Base-by-base conservation (phyloP, 345 rosid genomes). In the Citrus maxima region DNA sequence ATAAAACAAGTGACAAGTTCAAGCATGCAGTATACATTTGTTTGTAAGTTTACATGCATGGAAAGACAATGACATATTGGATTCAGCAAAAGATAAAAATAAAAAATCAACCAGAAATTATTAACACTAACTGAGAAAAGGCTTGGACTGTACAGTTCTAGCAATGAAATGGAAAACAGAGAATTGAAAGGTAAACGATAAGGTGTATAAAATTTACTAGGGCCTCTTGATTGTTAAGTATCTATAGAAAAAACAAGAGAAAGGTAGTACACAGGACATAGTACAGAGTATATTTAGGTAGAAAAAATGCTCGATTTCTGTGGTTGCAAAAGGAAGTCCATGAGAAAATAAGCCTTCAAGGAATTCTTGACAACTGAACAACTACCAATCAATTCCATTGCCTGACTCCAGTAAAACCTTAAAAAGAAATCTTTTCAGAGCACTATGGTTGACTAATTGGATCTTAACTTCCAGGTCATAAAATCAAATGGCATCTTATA, bases 401-500 rank as follows among this genome's bases (percentile, higher is more conserved):
- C 63, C 51, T n/a, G 70, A 49, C 71, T 64, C 78, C 42, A 19
- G 49, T 18, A 49, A 73, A 40, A 56, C 79, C 79, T 79, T 64
- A 67, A 62, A 73, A 27, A 72, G 49, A 65, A 28, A 49, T 63
- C 32, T 63, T 25, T 56, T 70, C 25, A 56, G 34, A 62, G 49
- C 49, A 67, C 71, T 32, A 74, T 76, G 79, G 75, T 58, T 73
- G 66, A 63, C 74, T 79, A 78, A 72, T 76, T 3, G 4, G 37
- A 84, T 82, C 61, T 80, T 67, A 67, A 70, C 66, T 64, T 79
- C 51, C 67, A 66, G 67, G 58, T 82, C 56, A 78, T 35, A 27
- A 79, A 71, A 64, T 42, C 81, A 80, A 58, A 60, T 30, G 63
- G 30, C 35, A 7, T 64, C 72, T 71, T 55, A 62, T 49, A 77